Conservation (phyloP, 2,329 filamentous ascomycete species). For the Cladophialophora immunda region DNA sequence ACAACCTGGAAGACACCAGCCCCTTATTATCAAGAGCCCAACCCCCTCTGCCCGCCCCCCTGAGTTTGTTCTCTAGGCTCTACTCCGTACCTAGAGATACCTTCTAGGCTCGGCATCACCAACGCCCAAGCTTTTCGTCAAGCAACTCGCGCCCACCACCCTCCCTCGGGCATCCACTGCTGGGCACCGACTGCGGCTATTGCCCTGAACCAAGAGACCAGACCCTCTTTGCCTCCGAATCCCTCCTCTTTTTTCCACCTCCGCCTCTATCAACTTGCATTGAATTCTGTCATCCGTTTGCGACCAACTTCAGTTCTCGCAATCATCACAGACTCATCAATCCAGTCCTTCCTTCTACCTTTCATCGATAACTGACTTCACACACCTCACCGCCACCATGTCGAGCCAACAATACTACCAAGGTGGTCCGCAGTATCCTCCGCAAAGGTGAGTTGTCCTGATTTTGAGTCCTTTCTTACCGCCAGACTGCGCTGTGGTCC, state of each 20-base stretch:
- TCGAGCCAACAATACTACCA: conserved; percentile 41
- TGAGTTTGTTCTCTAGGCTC: not conserved
- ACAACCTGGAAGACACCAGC: not conserved
- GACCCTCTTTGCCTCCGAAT: not conserved
- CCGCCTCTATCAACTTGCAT: conserved; percentile 6
- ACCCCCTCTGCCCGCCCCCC: not conserved
- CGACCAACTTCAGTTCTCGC: not conserved
- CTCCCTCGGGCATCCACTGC: not conserved
- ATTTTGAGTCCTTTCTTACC: not conserved
- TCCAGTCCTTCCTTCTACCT: not conserved
- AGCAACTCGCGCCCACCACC: not conserved
- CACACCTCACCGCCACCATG: conserved; percentile 23
- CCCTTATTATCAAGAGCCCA: not conserved
- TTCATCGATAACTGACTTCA: not conserved
- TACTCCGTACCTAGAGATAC: not conserved
- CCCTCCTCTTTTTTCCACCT: not conserved
- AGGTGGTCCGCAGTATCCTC: conserved; percentile 40
- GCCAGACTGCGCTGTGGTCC: not conserved
- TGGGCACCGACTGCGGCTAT: not conserved
- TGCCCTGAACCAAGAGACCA: not conserved
- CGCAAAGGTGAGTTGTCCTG: conserved; percentile 33
- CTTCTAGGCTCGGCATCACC: not conserved
- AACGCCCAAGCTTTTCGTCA: conserved; percentile 1
- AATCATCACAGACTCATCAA: not conserved
- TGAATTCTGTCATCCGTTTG: not conserved